These are phyloP conservation scores for Xylariaceae sp. DNA, from an alignment of 2,329 filamentous ascomycete genomes.

Conservation along the genomic window DNA sequence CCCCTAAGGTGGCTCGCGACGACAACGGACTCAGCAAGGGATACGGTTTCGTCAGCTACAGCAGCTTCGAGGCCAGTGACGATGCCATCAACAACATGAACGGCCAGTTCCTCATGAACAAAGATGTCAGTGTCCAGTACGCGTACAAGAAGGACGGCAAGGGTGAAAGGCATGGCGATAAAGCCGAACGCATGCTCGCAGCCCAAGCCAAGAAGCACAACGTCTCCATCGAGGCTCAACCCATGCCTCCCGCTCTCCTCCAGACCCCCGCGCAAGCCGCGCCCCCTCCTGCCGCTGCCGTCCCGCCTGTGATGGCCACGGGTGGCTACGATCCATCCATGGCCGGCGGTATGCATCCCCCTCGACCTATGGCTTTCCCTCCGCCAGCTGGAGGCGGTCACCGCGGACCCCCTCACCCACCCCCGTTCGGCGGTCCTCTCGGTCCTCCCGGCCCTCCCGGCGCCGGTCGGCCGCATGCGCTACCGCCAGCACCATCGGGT, in stretches of 20 bases:
- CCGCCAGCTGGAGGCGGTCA: constrained; percentile 27
- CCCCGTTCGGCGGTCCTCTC: constrained; percentile 32
- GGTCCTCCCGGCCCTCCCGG: constrained; percentile 24
- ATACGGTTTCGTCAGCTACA: constrained; percentile 92
- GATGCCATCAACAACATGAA: constrained; percentile 89
- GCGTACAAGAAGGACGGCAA: constrained; percentile 99
- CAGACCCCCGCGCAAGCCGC: constrained; percentile 32
- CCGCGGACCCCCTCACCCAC: constrained; percentile 30
- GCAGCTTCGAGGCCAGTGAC: constrained; percentile 89
- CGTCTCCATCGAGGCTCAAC: constrained; percentile 73
- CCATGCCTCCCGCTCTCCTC: constrained; percentile 69
- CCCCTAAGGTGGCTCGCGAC: constrained; percentile 89
- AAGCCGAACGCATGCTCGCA: constrained; percentile 86
- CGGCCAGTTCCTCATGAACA: constrained; percentile 94
- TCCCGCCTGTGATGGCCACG: constrained; percentile 27
- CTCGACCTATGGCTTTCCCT: constrained; percentile 36
- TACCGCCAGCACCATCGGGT: constrained; percentile 54
- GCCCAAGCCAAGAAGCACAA: constrained; percentile 92
- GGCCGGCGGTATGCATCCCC: constrained; percentile 35
- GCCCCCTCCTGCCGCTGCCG: constrained; percentile 22
- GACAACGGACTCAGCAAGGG: constrained; percentile 86
- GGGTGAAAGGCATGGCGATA: constrained; percentile 90
- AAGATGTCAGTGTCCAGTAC: constrained; percentile 93
- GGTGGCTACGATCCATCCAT: constrained; percentile 25
- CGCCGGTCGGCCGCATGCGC: constrained; percentile 34